Percentiles rank a stretch among this genome's conserved stretches.
These are phyloP conservation scores for Globisporangium polare DNA, from an alignment of 352 stramenopile genomes.

Conservation along the genomic window DNA sequence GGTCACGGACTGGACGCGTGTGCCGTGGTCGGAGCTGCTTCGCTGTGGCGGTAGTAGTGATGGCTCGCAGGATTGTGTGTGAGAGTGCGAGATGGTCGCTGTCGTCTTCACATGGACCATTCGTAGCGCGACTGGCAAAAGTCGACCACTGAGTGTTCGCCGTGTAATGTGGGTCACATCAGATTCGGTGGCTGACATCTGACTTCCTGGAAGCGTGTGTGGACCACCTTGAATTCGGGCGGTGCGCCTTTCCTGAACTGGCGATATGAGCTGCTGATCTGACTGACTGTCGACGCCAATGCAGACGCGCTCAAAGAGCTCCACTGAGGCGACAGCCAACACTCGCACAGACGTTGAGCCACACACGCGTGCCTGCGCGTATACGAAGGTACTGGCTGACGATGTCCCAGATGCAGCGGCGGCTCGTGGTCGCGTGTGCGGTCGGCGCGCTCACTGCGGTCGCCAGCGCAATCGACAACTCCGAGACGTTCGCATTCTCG, in stretches of 20 bases:
- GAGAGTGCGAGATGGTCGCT: not conserved
- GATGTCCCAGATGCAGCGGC: not conserved
- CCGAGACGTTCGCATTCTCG: not conserved
- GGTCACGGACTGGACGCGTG: not conserved
- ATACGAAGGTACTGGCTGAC: not conserved
- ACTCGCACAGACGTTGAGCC: not conserved
- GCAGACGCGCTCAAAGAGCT: not conserved
- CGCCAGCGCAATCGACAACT: not conserved
- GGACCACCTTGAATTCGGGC: not conserved
- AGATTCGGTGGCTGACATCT: not conserved
- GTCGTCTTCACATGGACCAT: constrained; percentile 3
- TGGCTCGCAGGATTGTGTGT: not conserved
- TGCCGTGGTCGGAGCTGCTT: not conserved
- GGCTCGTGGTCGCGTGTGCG: not conserved
- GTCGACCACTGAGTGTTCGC: not conserved
- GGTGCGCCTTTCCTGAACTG: not conserved
- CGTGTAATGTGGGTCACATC: not conserved
- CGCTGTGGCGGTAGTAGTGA: not conserved
- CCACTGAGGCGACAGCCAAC: not conserved
- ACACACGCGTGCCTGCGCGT: not conserved
- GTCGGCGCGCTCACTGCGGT: not conserved
- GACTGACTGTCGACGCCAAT: not conserved
- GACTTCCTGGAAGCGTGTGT: not conserved
- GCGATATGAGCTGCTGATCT: not conserved
- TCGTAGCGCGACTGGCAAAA: not conserved